Conservation (phyloP, 257 asterid genomes). For the Solanum stenotomum region DNA sequence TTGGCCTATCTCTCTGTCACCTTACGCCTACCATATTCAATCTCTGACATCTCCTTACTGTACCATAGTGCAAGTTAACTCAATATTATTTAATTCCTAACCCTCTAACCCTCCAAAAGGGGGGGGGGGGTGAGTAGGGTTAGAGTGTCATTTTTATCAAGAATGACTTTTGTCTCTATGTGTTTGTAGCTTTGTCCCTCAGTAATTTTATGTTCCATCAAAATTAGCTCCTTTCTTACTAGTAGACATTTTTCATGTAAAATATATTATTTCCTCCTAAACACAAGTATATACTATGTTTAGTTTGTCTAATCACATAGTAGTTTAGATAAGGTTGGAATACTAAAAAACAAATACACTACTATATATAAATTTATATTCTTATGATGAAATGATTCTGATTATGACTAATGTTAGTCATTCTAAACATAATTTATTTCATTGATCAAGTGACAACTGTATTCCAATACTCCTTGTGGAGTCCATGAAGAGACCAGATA, state of each 20-base stretch:
- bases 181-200: background rate
- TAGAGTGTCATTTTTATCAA: background rate
- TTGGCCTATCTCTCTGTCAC: too few species aligned
- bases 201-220: background rate
- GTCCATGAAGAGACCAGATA: background rate
- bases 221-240: background rate
- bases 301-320: background rate
- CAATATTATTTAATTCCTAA: too few species aligned
- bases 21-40: background rate
- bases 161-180: background rate
- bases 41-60: background rate
- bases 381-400: background rate
- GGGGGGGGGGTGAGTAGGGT: background rate
- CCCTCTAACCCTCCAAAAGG: too few species aligned
- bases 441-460: conserved; percentile 24
- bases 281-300: background rate
- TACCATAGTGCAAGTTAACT: background rate
- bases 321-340: background rate
- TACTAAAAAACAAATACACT: background rate
- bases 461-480: background rate
- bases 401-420: background rate
- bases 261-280: background rate
- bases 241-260: background rate
- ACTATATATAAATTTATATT: background rate
- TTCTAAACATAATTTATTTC: background rate